phyloP scores from a whole-genome alignment of 1,284 basidiomycete species.

The Moesziomyces antarcticus region DNA sequence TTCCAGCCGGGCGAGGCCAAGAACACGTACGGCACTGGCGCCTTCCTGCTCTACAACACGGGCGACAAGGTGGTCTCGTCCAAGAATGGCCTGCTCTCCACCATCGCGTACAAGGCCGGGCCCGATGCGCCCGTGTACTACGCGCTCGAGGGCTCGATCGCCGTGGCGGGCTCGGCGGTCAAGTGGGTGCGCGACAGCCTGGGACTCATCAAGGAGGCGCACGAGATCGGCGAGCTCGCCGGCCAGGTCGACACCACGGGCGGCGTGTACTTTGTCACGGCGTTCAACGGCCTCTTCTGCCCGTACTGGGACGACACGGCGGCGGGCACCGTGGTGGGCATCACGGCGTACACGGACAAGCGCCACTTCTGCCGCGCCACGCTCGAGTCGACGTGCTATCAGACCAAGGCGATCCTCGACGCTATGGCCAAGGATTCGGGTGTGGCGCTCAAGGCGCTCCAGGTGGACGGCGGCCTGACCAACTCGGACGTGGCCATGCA shows the following conservation, averaged over 20 bases:
- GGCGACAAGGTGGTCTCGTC: constrained; percentile 87
- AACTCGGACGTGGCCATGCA: constrained; percentile 81
- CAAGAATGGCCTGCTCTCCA: constrained; percentile 86
- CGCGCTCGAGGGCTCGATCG: constrained; percentile 93
- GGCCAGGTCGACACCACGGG: constrained; percentile 82
- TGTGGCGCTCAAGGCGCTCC: constrained; percentile 80
- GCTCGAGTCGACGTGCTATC: constrained; percentile 82
- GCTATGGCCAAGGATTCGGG: constrained; percentile 88
- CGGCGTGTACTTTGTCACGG: constrained; percentile 97
- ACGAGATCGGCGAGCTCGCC: constrained; percentile 87
- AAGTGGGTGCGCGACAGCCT: constrained; percentile 96
- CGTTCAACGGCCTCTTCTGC: constrained; percentile 89
- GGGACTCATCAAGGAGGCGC: constrained; percentile 81
- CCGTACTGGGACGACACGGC: constrained; percentile 89
- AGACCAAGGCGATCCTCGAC: constrained; percentile 92
- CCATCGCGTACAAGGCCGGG: constrained; percentile 94
- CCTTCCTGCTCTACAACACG: constrained; percentile 94
- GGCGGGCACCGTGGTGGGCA: constrained; percentile 79
- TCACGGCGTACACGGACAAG: constrained; percentile 92
- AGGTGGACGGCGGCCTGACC: constrained; percentile 80
- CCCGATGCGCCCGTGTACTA: constrained; percentile 83
- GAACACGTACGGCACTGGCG: constrained; percentile 78
- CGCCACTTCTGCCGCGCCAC: constrained; percentile 88
- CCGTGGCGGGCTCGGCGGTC: constrained; percentile 92
- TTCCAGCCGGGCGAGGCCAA: constrained; percentile 66